A percentile compares a stretch with the other conserved stretches of the same genome.
These are phyloP conservation scores for Leccinum variabile DNA, from an alignment of 1,284 basidiomycete genomes.

Conservation along the genomic window DNA sequence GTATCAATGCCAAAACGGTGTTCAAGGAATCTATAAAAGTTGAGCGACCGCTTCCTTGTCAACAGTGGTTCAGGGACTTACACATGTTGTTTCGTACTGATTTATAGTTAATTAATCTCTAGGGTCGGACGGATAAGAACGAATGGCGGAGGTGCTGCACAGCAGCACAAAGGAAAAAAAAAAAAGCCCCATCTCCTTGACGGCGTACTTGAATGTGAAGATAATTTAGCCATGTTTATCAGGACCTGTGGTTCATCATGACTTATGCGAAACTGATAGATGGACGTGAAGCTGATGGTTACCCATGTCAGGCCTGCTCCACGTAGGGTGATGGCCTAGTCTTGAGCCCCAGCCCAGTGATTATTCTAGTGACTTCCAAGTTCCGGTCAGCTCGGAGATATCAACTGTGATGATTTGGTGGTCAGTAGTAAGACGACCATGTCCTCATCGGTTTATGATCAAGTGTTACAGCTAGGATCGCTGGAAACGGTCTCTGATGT, in stretches of 20 bases:
- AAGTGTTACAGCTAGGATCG: neutral
- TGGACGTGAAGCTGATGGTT: neutral
- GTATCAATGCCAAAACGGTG: conserved; percentile 3
- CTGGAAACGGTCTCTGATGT: neutral
- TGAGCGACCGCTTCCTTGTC: conserved; percentile 1
- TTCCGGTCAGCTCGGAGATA: neutral
- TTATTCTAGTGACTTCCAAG: neutral
- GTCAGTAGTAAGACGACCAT: neutral
- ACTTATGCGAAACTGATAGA: neutral
- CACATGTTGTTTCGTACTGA: conserved; percentile 11
- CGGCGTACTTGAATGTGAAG: conserved; percentile 15
- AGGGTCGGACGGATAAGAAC: neutral
- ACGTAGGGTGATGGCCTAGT: neutral
- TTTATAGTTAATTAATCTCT: conserved; percentile 2
- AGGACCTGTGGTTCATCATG: conserved; percentile 6
- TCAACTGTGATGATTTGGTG: neutral
- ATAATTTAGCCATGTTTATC: conserved; percentile 15
- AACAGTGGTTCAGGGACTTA: neutral
- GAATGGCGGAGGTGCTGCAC: conserved; percentile 10
- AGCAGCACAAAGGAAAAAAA: conserved; percentile 9
- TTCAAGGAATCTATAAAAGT: conserved; percentile 7
- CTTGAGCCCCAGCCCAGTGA: neutral
- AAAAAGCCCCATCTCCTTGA: neutral
- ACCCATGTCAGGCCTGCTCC: neutral
- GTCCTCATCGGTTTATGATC: neutral